phyloP scores from a whole-genome alignment of 345 rosid species.

The Camelina sativa region DNA sequence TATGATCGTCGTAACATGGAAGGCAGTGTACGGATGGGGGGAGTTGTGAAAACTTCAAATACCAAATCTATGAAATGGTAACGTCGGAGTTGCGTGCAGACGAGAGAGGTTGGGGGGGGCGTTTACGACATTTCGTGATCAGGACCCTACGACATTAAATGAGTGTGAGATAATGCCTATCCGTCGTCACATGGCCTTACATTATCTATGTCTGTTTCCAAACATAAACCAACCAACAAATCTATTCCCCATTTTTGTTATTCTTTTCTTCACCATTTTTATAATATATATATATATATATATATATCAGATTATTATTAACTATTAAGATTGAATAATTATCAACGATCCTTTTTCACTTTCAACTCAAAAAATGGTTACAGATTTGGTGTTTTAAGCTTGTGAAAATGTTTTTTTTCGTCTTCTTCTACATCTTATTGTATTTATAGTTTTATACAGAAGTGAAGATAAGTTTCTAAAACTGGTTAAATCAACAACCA shows the following conservation, averaged over 20 bases:
- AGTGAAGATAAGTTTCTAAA: not conserved
- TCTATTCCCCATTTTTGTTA: constrained; percentile 7
- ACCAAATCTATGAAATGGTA: constrained; percentile 43
- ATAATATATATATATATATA: no score
- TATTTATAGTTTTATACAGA: no score
- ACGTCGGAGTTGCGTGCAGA: constrained; percentile 33
- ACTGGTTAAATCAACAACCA: constrained; percentile 5
- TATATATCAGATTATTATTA: no score
- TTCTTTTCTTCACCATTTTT: not conserved
- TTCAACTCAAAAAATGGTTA: no score
- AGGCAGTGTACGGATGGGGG: constrained; percentile 39
- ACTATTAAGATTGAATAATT: no score
- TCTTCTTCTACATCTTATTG: no score
- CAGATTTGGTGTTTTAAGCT: no score
- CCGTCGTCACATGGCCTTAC: constrained; percentile 45
- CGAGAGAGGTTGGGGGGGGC: not conserved
- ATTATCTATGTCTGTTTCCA: constrained; percentile 43
- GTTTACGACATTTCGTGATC: constrained; percentile 17
- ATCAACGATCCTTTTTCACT: no score
- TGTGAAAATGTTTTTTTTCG: no score
- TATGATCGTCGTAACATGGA: constrained; percentile 26
- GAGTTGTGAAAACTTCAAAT: constrained; percentile 38
- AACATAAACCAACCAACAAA: constrained; percentile 35
- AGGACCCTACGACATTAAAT: constrained; percentile 39
- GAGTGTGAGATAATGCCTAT: constrained; percentile 42